These are phyloP conservation scores for Calonectria ilicicola DNA, from an alignment of 2,329 filamentous ascomycete species.

Conservation along the genomic window DNA sequence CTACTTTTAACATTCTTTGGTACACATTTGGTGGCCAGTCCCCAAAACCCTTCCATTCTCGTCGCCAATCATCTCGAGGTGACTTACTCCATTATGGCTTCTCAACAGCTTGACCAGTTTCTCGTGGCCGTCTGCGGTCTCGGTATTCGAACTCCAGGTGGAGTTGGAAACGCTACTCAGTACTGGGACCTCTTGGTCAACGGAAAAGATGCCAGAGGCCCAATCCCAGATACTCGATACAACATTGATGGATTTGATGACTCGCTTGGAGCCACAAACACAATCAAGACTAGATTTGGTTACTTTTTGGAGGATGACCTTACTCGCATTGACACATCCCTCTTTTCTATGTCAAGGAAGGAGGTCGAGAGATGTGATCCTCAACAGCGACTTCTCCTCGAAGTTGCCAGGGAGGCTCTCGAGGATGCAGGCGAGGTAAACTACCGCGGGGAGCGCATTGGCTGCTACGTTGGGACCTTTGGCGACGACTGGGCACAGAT, in stretches of 20 bases:
- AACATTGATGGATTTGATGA: constrained; percentile 35
- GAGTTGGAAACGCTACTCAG: constrained; percentile 29
- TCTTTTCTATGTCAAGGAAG: constrained; percentile 40
- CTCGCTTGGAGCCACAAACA: constrained; percentile 27
- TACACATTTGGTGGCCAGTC: background rate
- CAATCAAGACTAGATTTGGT: constrained; percentile 37
- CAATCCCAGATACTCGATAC: constrained; percentile 36
- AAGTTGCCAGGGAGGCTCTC: constrained; percentile 50
- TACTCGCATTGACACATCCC: constrained; percentile 39
- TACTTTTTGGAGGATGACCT: constrained; percentile 48
- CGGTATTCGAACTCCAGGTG: constrained; percentile 40
- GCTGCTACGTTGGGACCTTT: constrained; percentile 50
- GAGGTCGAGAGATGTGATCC: constrained; percentile 51
- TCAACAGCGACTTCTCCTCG: constrained; percentile 50
- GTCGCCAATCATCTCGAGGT: background rate
- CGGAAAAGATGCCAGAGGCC: constrained; percentile 35
- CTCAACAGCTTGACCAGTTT: background rate
- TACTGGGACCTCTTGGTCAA: constrained; percentile 42
- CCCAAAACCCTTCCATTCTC: background rate
- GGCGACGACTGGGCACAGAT: constrained; percentile 48
- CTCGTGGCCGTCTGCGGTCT: constrained; percentile 44
- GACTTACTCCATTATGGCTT: background rate
- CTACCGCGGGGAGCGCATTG: constrained; percentile 46
- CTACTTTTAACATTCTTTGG: background rate
- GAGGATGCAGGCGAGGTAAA: constrained; percentile 48